Evolutionary conservation across 805 yeast species (phyloP), one percentile per base, ranked within the genome.

Genomic region (Kodamaea leandrae): DNA sequence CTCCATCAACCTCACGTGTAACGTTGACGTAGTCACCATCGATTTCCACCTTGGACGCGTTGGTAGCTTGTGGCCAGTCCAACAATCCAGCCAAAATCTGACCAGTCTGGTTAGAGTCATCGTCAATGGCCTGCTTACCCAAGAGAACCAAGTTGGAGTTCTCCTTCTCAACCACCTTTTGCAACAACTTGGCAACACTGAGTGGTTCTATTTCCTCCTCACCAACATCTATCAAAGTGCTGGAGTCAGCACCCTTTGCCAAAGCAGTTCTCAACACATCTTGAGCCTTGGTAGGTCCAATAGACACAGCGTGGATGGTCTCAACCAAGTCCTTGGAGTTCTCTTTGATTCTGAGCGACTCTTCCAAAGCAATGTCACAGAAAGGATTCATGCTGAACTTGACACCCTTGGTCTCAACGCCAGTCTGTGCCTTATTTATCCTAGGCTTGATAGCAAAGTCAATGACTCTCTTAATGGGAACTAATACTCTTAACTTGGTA

Each of bases 41-140:
- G 15, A 88, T 61, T 32, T 74, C 83, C 26, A 91, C 91, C 60
- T 86, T 84, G 35, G 93, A 83, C 5, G 96, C 97, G 58, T 88
- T 86, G 24, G 97, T 91, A 24, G 96, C 96, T 57, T 90, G 97
- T 14, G 97, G 95, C 98, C 98, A 91, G 56, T 82, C 79, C 63
- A 91, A 75, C 46, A 91, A 68, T 7, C 96, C 96, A 2, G 96
- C 98, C 41, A 93, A 76, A 81, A 93, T 88, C 64, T 90, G 98
- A 19, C 98, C 99, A 10, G 96, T 90, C 64, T 90, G 96, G 63
- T 87, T 88, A 32, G 87, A 73, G 57, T 93, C 99, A 53, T 89
- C 95, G 64, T 93, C 99, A 53, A 93, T 90, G 28, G 98, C 88
- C 66, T 93, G 99, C 61, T 93, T 93, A 35, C 99, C 99, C 61